Base-by-base conservation (phyloP, 176 grass and related monocot species). In the Triticum timopheevii region DNA sequence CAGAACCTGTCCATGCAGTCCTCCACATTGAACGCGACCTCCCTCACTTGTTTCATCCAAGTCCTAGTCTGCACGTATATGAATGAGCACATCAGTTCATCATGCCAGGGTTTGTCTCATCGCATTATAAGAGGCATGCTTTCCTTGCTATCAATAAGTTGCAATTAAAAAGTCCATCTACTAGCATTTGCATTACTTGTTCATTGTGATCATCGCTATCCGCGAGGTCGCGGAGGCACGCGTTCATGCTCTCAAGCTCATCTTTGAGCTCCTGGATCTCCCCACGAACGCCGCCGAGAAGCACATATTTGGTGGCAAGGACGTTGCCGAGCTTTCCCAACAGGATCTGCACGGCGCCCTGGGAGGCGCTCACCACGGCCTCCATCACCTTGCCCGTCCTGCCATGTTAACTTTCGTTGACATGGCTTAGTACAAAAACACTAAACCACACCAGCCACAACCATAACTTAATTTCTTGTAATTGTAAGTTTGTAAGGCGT, bases 241-340 rank as follows among this genome's bases (percentile, higher is more conserved):
- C 25, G 6, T 1, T 64, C 82, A 84, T 64, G 82, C 82, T 84
- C 82, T 84, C 56, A 6, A 75, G 82, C 24, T 84, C 56, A 1
- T 84, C 82, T 25, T 84, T 76, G 36, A 84, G 69, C 69, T 84
- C 69, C 70, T 84, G 82, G 17, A 84, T 66, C 65, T 67, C 80
- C 20, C 23, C 20, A 6, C 80, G 45, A 12, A 82, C 80, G 19
- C 66, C 22, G 7, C 47, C 0, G 0, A 82, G 65, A 20, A 70
- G 45, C 7, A 10, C 7, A 13, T 69, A 56, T 45, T 9, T 82
- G 0, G 8, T 4, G 44, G 80, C 10, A 20, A 82, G 7, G 1
- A 82, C 10, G 19, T n/a, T 28, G 3, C 10, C 80, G 20, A 82
- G 65, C 45, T 82, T 82, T 3, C 45, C 30, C 19, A 82, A 30